These are phyloP conservation scores for Blastobotrys persicus DNA, from an alignment of 1,139 yeast genomes.

Conservation along the genomic window DNA sequence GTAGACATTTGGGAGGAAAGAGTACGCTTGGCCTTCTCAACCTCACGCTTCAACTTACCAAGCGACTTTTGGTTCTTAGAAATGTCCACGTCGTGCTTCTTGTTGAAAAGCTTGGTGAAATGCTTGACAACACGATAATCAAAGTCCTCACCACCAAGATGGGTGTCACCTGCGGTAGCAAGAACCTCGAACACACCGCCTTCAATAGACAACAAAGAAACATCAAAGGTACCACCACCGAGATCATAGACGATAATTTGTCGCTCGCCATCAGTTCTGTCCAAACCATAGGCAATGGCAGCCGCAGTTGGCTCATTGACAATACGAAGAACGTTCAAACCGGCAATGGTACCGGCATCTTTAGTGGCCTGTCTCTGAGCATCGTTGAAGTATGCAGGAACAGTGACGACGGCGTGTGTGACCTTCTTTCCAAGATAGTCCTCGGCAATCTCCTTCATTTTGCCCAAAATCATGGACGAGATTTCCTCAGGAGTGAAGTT, in stretches of 20 bases:
- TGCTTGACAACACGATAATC: constrained; percentile 93
- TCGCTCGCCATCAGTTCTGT: constrained; percentile 70
- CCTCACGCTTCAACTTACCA: constrained; percentile 98
- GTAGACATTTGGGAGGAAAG: constrained; percentile 96
- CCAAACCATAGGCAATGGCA: constrained; percentile 95
- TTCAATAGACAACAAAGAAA: constrained; percentile 91
- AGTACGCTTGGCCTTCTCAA: constrained; percentile 99
- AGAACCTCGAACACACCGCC: constrained; percentile 87
- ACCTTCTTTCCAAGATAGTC: constrained; percentile 82
- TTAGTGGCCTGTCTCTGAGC: constrained; percentile 98
- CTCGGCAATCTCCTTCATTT: constrained; percentile 97
- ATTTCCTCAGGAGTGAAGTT: constrained; percentile 94
- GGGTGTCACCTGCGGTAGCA: constrained; percentile 99
- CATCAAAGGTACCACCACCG: constrained; percentile 99
- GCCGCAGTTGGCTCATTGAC: constrained; percentile 99
- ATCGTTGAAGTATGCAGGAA: constrained; percentile 97
- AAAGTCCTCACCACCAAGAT: constrained; percentile 98
- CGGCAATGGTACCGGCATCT: constrained; percentile 98
- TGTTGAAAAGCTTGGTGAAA: constrained; percentile 94
- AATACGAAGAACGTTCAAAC: constrained; percentile 92
- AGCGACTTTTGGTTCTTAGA: constrained; percentile 92
- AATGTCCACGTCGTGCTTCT: constrained; percentile 93
- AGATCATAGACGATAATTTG: constrained; percentile 84
- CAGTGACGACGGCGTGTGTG: constrained; percentile 93
- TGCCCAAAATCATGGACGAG: constrained; percentile 94